These are phyloP conservation scores for Fusarium decemcellulare DNA, from an alignment of 2,329 filamentous ascomycete species.

Conservation along the genomic window DNA sequence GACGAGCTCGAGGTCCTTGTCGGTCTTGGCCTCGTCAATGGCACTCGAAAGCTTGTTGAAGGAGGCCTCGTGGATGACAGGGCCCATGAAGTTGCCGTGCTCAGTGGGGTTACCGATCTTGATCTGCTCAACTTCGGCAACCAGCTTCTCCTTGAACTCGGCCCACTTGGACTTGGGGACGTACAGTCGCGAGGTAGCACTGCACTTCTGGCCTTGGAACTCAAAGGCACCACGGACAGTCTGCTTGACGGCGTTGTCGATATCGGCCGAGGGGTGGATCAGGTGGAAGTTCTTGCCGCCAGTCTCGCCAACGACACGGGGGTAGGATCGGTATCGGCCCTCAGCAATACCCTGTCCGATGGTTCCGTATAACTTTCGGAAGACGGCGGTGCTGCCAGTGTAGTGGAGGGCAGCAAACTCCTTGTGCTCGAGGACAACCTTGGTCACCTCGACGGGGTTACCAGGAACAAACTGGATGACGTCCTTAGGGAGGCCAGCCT, in stretches of 20 bases:
- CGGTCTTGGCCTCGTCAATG: slow-evolving; percentile 85
- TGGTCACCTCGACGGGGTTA: slow-evolving; percentile 87
- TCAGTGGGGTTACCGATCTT: slow-evolving; percentile 78
- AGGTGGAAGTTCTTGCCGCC: slow-evolving; percentile 96
- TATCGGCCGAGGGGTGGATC: slow-evolving; percentile 81
- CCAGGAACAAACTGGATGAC: slow-evolving; percentile 96
- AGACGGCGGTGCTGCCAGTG: slow-evolving; percentile 92
- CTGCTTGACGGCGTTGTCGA: slow-evolving; percentile 84
- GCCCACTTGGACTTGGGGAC: slow-evolving; percentile 83
- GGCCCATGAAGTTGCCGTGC: slow-evolving; percentile 86
- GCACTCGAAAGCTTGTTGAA: slow-evolving; percentile 85
- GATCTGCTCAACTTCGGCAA: slow-evolving; percentile 78
- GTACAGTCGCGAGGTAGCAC: slow-evolving; percentile 85
- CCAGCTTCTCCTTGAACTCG: slow-evolving; percentile 76
- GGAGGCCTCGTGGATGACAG: slow-evolving; percentile 85
- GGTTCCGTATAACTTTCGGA: slow-evolving; percentile 88
- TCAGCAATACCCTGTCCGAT: slow-evolving; percentile 87
- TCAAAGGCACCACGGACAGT: slow-evolving; percentile 91
- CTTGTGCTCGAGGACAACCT: slow-evolving; percentile 80
- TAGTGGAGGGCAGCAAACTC: slow-evolving; percentile 95
- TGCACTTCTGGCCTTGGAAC: slow-evolving; percentile 94
- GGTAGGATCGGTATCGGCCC: slow-evolving; percentile 87
- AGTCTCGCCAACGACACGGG: slow-evolving; percentile 90
- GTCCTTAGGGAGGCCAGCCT: slow-evolving; percentile 89
- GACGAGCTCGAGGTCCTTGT: slow-evolving; percentile 79